Percentiles rank a stretch among this genome's conserved stretches.
phyloP scores from a whole-genome alignment of 2,329 filamentous ascomycete genomes.

The Venturia aucupariae region DNA sequence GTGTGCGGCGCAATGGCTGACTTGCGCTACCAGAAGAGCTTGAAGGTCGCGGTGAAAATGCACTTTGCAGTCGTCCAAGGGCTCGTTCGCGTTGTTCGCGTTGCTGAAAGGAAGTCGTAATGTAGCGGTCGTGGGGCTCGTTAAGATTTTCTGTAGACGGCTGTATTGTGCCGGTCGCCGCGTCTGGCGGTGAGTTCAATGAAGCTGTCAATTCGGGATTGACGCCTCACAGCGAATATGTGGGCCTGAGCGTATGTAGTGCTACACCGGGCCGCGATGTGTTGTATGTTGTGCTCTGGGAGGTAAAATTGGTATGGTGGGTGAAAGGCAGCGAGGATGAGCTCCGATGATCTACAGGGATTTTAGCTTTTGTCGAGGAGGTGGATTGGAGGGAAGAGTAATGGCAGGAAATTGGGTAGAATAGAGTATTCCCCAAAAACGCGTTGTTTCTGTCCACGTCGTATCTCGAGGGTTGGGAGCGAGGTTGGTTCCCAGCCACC shows the following conservation, averaged over 20 bases:
- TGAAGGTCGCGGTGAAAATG: constrained; percentile 37
- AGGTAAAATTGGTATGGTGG: not conserved
- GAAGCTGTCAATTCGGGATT: constrained; percentile 1
- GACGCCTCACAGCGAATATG: constrained; percentile 2
- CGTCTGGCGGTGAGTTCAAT: not conserved
- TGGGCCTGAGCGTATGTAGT: not conserved
- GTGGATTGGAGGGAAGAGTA: not conserved
- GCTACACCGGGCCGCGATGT: not conserved
- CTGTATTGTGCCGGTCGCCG: constrained; percentile 8
- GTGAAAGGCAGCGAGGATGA: constrained; percentile 2
- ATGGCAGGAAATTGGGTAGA: not conserved
- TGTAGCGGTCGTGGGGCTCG: constrained; percentile 30
- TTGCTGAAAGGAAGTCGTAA: constrained; percentile 32
- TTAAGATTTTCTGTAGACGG: constrained; percentile 19
- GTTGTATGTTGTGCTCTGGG: not conserved
- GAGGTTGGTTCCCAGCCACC: not conserved
- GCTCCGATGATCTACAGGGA: not conserved
- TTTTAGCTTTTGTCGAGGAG: not conserved
- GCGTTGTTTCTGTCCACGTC: not conserved
- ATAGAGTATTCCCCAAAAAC: not conserved
- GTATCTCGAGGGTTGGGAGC: not conserved
- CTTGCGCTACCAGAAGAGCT: constrained; percentile 42
- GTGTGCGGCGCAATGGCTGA: constrained; percentile 45
- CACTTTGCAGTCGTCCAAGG: constrained; percentile 26
- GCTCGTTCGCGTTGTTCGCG: constrained; percentile 32